These are phyloP conservation scores for Sequoiadendron giganteum DNA, from an alignment of 75 land plant genomes.

Conservation along the genomic window DNA sequence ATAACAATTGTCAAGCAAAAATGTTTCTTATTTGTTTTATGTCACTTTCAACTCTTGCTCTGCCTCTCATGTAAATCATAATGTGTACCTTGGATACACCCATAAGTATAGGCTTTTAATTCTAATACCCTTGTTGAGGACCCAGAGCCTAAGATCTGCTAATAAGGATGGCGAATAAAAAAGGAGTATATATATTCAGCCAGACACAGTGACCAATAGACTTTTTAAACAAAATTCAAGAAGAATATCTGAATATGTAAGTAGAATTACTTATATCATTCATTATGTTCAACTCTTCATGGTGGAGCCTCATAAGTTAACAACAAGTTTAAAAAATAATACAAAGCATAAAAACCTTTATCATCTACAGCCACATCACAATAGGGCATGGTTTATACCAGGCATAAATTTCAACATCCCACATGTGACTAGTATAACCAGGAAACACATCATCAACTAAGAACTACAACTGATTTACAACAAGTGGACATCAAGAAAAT, in stretches of 20 bases:
- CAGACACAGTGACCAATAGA: neutral
- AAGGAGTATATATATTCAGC: neutral
- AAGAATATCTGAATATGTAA: neutral
- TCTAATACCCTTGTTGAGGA: no score
- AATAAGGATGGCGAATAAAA: no score
- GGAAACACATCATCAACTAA: neutral
- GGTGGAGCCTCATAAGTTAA: neutral
- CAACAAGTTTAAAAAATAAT: no score
- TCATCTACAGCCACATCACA: neutral
- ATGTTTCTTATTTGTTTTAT: no score
- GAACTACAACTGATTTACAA: neutral
- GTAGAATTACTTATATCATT: neutral
- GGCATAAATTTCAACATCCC: neutral
- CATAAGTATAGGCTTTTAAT: no score
- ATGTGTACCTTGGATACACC: no score
- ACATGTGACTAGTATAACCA: neutral
- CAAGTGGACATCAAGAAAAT: neutral
- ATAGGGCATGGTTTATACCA: neutral
- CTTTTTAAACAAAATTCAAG: neutral
- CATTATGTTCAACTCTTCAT: neutral
- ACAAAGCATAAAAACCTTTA: neutral
- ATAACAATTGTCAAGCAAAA: no score
- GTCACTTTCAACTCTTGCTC: no score
- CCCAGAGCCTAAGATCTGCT: neutral
- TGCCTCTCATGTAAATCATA: no score